These are phyloP conservation scores for Xylariaceae sp. DNA, from an alignment of 2,329 filamentous ascomycete genomes.

Conservation along the genomic window DNA sequence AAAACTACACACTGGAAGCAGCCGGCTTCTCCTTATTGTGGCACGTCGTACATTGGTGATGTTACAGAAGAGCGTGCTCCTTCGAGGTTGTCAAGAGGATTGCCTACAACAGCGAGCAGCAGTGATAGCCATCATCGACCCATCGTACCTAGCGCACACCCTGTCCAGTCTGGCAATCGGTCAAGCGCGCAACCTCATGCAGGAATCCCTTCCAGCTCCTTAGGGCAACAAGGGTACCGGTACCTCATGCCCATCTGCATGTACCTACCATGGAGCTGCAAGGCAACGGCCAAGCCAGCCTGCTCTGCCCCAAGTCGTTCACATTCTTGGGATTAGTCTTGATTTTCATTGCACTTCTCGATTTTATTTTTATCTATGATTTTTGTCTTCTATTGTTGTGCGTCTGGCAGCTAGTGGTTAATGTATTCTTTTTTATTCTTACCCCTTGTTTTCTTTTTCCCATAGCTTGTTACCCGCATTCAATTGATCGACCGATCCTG, in stretches of 20 bases:
- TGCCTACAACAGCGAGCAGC: neutral
- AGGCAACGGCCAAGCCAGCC: constrained; percentile 20
- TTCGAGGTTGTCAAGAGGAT: constrained; percentile 8
- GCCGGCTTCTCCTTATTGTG: neutral
- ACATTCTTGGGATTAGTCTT: constrained; percentile 21
- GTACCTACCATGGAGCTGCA: constrained; percentile 12
- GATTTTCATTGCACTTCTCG: constrained; percentile 7
- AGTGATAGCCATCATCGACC: constrained; percentile 2
- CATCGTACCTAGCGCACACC: constrained; percentile 2
- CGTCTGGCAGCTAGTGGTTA: constrained; percentile 20
- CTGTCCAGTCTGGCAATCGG: constrained; percentile 7
- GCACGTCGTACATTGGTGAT: neutral
- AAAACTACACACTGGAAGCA: neutral
- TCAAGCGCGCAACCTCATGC: constrained; percentile 11
- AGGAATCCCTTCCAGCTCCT: constrained; percentile 12
- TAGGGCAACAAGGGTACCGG: constrained; percentile 7
- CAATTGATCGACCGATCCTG: constrained; percentile 29
- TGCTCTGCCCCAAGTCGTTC: constrained; percentile 25
- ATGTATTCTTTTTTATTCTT: neutral
- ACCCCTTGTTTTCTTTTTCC: neutral
- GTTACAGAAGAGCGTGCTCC: constrained; percentile 1
- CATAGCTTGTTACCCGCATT: constrained; percentile 25
- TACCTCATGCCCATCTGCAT: constrained; percentile 15
- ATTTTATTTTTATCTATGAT: constrained; percentile 16
- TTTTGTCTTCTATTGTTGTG: constrained; percentile 6